Base-by-base conservation (phyloP, 257 asterid species). In the Cordia subcordata region DNA sequence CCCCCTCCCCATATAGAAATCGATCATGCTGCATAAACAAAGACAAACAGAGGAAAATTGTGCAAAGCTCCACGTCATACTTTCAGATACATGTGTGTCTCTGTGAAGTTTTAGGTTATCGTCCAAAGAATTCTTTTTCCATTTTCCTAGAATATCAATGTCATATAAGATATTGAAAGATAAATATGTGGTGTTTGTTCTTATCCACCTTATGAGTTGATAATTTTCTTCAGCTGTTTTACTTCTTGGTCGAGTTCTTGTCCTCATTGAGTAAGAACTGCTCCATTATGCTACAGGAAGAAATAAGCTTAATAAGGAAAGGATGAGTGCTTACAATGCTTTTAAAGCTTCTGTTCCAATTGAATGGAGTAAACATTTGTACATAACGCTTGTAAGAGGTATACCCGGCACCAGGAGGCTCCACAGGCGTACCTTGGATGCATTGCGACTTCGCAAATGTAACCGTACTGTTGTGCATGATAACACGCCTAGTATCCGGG, bases 401-500 rank as follows among this genome's bases (percentile, higher is more conserved):
- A 86, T 84, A 21, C 99, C 99, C 10, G 99, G 99, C 1, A 92
- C 99, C 35, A 67, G 96, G 81, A 83, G 64, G 62, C 94, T 86
- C 76, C 99, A 92, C 65, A 86, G 97, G 61, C 95, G 96, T 74
- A 92, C 99, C 60, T 72, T 92, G 65, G 99, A 86, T 75, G 99
- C 97, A 23, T 52, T 92, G 67, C 91, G 90, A 23, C 96, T 92
- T 65, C 65, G 84, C 55, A 92, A 88, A 76, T 85, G 93, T 72
- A 88, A 92, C 72, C 93, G 98, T 1, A 92, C 96, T 32, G 89
- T 92, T 60, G 79, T 71, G 82, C 75, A 90, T 12, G 81, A 86
- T 80, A 92, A 92, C 70, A 86, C 90, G 33, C 97, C 99, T 54
- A 81, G 94, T 19, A 79, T 88, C 20, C 76, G 94, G 23, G 99